Evolutionary conservation across 352 stramenopile species (phyloP).

Genomic region (Plasmopara muralis): DNA sequence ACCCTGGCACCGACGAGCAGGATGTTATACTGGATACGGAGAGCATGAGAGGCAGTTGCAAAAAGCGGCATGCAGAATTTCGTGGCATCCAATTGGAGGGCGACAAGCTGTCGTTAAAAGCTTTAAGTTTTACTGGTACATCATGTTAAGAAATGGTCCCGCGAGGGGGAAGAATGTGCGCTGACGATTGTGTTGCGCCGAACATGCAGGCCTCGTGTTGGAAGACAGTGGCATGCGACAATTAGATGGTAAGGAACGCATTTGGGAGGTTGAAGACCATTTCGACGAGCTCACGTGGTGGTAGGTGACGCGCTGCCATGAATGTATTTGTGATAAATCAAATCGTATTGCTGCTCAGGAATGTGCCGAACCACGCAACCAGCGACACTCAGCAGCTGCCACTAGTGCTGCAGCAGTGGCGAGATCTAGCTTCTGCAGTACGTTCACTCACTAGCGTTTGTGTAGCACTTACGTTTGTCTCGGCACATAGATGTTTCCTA

Average conservation of each 20-base stretch:
- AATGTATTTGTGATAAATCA: background rate
- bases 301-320: conserved; percentile 21
- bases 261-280: conserved; percentile 75
- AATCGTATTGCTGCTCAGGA: conserved; percentile 22
- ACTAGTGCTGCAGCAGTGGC: conserved; percentile 48
- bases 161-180: background rate
- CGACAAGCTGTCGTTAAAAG: conserved; percentile 30
- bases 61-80: conserved; percentile 43
- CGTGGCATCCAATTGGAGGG: conserved; percentile 63
- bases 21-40: conserved; percentile 11
- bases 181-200: conserved; percentile 1
- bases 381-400: conserved; percentile 45
- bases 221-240: conserved; percentile 57
- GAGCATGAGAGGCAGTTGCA: conserved; percentile 7
- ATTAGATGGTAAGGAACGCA: conserved; percentile 46
- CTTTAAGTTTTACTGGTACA: conserved; percentile 46
- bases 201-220: conserved; percentile 43
- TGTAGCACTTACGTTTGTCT: no score
- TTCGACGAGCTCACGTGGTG: conserved; percentile 67
- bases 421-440: conserved; percentile 50
- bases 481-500: conserved; percentile 5
- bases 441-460: conserved; percentile 11
- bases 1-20: conserved; percentile 23
- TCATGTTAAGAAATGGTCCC: background rate
- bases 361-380: conserved; percentile 49